Base-by-base conservation (phyloP, 2,329 filamentous ascomycete genomes). In the Sporothrix inflata region DNA sequence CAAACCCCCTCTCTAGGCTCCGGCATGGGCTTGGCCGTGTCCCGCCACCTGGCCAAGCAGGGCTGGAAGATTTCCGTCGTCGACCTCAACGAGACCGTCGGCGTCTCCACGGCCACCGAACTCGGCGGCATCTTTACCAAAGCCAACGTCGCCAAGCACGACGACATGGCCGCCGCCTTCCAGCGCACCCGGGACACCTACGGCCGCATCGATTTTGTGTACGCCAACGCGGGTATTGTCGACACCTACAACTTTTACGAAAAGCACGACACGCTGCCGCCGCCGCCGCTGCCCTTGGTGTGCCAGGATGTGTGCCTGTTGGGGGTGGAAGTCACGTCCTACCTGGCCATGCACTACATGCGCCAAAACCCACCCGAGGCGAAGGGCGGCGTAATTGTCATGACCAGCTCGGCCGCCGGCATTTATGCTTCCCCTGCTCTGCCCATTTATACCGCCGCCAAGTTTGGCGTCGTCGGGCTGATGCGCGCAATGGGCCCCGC, bases 101-200 rank as follows among this genome's bases (percentile, higher is more conserved):
- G 72, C 24, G 5, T 12, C 0, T 9, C 34, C 1, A 47, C 61
- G 4, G 68, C 68, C 9, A 21, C 34, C 19, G 72, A 71, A 40
- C 34, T 42, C 16, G 69, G 69, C 11, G 68, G 68, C 53, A 68
- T 71, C 30, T 73, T 73, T 14, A 24, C 45, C 1, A 40, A 34
- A 9, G 40, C 69, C 60, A 70, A 73, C 47, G 72, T 73, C 9
- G 16, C 34, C 14, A 16, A 21, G 12, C 61, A 49, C 21, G 78
- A 80, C 30, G 78, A 77, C 53, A 80, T 82, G 61, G 79, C 79
- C 0, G 73, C 76, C 0, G 81, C 78, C 0, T 84, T 83, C 66
- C 76, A 78, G 71, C 76, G 79, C 30, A 76, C 81, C 1, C 77
- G 79, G 67, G 73, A 74, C 4, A 72, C 78, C 16, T 77, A 78